Evolutionary conservation across 192 early-diverging fungal species (phyloP), one percentile per base, ranked within the genome.

Genomic region (Mortierella antarctica): DNA sequence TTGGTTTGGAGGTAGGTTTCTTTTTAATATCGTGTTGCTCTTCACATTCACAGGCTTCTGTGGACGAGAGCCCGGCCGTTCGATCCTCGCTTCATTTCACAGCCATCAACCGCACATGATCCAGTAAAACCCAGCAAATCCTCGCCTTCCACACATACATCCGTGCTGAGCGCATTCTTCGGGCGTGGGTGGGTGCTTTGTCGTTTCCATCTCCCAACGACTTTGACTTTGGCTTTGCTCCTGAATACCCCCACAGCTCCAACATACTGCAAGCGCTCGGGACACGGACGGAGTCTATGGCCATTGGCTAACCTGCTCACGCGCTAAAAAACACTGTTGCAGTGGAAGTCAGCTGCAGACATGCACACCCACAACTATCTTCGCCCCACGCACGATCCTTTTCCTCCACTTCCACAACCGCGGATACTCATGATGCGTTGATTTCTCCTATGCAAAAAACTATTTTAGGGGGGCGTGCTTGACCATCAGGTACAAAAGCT

Each of bases 401-500:
- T 11, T 6, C 31, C 31, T 11, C 47, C 48, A 13, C 1, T 42
- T n/a, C 17, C 20, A 20, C 21, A 4, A 13, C 51, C 69, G 7
- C 11, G 13, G 45, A 9, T 11, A 50, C 7, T 52, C 4, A 14
- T 52, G 23, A 64, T 40, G 23, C 62, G 18, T 50, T 69, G n/a
- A 18, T n/a, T 44, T 41, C 10, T 15, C 54, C 42, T 18, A 15
- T 14, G 13, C 39, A 40, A 59, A 59, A 15, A n/a, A 49, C 11
- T 62, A 8, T 1, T 21, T 7, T 71, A 80, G 76, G 69, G 69
- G 23, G 70, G 71, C 21, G 53, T 80, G 2, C 57, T 80, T 61
- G 76, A 65, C 15, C 63, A 80, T 46, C 70, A 71, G 23, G 68
- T 80, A 20, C 76, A 80, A 45, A 51, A 44, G 44, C 57, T 80